phyloP scores from a whole-genome alignment of 208 protist species.

The Leptomonas pyrrhocoris region DNA sequence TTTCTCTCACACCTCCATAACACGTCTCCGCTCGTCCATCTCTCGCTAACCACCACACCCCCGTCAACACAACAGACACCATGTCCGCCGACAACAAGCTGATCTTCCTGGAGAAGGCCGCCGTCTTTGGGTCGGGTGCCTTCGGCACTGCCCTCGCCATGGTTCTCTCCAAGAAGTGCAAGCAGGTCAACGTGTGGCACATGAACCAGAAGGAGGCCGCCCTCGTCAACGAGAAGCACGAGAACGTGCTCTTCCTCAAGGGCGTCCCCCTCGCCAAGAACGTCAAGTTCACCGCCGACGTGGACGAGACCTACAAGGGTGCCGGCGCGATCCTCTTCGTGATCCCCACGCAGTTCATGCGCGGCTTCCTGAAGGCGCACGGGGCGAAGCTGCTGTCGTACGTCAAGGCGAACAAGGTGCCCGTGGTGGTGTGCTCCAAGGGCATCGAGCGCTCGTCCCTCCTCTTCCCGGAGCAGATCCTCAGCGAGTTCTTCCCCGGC shows the following conservation, averaged over 20 bases:
- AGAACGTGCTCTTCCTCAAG: constrained; percentile 86
- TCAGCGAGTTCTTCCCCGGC: constrained; percentile 70
- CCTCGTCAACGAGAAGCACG: constrained; percentile 65
- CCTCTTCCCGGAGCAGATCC: constrained; percentile 80
- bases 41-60: background rate
- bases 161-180: constrained; percentile 71
- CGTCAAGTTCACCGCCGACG: constrained; percentile 64
- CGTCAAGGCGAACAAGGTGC: constrained; percentile 45
- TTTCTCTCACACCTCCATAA: background rate
- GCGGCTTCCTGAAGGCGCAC: constrained; percentile 71
- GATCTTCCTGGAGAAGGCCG: constrained; percentile 60
- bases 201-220: constrained; percentile 63
- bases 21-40: background rate
- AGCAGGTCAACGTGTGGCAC: constrained; percentile 78
- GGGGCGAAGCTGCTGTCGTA: constrained; percentile 41
- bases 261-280: constrained; percentile 59
- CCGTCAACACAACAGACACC: too few species aligned
- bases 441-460: constrained; percentile 84
- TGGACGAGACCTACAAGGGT: constrained; percentile 44
- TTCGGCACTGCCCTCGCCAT: constrained; percentile 72
- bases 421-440: constrained; percentile 79
- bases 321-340: constrained; percentile 82
- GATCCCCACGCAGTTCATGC: constrained; percentile 88
- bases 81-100: constrained; percentile 36
- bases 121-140: constrained; percentile 84